A percentile compares a stretch with the other conserved stretches of the same genome.
Conservation (phyloP, 2,329 filamentous ascomycete species). For the Teratosphaeria zuluensis region DNA sequence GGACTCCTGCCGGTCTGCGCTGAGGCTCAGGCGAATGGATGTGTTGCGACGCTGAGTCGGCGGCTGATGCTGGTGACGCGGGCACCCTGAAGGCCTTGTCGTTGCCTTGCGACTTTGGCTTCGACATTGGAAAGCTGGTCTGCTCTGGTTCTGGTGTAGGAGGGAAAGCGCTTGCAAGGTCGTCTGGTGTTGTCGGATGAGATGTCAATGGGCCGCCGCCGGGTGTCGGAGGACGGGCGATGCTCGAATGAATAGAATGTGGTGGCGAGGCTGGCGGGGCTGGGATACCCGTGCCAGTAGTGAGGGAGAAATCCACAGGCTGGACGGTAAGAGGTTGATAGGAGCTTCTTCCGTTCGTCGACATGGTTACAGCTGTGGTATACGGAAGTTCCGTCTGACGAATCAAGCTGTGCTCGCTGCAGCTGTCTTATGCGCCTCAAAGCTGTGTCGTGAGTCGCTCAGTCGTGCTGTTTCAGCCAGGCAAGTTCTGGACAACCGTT, state of each 20-base stretch:
- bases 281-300: slow-evolving; percentile 18
- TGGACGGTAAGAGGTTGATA: slow-evolving; percentile 14
- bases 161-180: slow-evolving; percentile 13
- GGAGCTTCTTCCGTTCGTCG: not conserved
- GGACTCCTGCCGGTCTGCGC: slow-evolving; percentile 16
- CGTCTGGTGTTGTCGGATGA: slow-evolving; percentile 22
- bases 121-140: slow-evolving; percentile 7
- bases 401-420: not conserved
- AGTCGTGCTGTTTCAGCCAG: too few relatives aligned
- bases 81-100: slow-evolving; percentile 11
- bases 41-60: slow-evolving; percentile 2
- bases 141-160: slow-evolving; percentile 16
- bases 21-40: slow-evolving; percentile 1
- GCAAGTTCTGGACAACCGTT: too few relatives aligned
- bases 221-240: slow-evolving; percentile 19
- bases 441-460: too few relatives aligned
- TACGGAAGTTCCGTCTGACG: not conserved
- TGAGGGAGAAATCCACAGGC: slow-evolving; percentile 16
- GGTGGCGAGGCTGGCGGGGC: slow-evolving; percentile 17
- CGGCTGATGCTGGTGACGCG: slow-evolving; percentile 4
- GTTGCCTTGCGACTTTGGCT: slow-evolving; percentile 12
- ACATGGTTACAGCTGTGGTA: not conserved
- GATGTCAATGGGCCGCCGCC: slow-evolving; percentile 26
- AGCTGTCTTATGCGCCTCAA: not conserved
- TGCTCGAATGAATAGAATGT: slow-evolving; percentile 6